Percentiles rank a stretch among this genome's conserved stretches.
Conservation (phyloP, 2,329 filamentous ascomycete genomes). For the Pseudogymnoascus verrucosus region DNA sequence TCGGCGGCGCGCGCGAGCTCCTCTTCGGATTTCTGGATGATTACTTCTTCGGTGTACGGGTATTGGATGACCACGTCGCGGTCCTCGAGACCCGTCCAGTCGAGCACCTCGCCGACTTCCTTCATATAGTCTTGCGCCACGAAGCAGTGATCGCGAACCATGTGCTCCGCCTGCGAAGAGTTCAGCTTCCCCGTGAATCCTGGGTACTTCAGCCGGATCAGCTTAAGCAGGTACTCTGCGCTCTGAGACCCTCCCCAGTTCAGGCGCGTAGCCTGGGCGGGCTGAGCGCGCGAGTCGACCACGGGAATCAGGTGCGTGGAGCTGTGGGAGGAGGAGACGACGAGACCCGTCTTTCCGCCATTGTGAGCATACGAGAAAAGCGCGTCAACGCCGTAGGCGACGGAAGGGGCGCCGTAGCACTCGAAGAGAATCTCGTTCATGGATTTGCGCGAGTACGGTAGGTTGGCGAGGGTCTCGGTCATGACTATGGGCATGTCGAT, state of each 20-base stretch:
- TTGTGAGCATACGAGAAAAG: constrained; percentile 95
- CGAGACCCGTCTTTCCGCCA: constrained; percentile 69
- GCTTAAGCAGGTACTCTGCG: constrained; percentile 83
- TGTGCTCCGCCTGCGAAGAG: constrained; percentile 75
- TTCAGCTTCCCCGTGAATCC: constrained; percentile 81
- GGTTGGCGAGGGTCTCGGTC: constrained; percentile 89
- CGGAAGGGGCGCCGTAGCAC: constrained; percentile 81
- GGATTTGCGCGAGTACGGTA: constrained; percentile 80
- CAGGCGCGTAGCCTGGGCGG: constrained; percentile 76
- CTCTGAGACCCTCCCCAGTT: constrained; percentile 94
- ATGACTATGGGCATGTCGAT: constrained; percentile 86
- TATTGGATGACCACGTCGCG: constrained; percentile 85
- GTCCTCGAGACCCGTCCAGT: constrained; percentile 88
- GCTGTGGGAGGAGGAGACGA: constrained; percentile 86
- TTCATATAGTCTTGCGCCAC: constrained; percentile 74
- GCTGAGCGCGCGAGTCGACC: constrained; percentile 72
- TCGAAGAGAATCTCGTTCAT: constrained; percentile 98
- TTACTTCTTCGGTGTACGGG: constrained; percentile 83
- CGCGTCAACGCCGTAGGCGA: constrained; percentile 92
- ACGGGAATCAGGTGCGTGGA: constrained; percentile 95
- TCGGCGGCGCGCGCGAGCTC: constrained; percentile 86
- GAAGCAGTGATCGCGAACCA: constrained; percentile 85
- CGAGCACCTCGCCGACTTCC: constrained; percentile 69
- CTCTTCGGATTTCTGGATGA: constrained; percentile 88
- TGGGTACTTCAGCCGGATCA: constrained; percentile 86